Evolutionary conservation across 2,329 filamentous ascomycete genomes (phyloP).

Genomic region (Aciculosporium take): DNA sequence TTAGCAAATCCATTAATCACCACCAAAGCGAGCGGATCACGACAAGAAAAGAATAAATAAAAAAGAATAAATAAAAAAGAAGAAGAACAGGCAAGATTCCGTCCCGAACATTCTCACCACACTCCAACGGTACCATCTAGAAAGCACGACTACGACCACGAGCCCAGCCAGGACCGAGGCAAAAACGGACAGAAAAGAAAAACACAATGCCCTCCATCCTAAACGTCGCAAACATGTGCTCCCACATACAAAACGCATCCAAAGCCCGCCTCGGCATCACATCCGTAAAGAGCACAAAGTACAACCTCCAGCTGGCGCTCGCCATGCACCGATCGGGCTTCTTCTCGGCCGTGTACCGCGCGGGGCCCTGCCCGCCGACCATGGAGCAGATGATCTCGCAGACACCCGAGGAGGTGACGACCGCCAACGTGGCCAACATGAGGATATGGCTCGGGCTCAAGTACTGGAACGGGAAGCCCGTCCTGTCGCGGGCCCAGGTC

Average conservation of each 20-base stretch:
- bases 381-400: conserved; percentile 28
- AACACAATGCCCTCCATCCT: conserved; percentile 38
- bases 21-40: too few species aligned
- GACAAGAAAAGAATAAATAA: too few species aligned
- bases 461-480: conserved; percentile 73
- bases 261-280: conserved; percentile 73
- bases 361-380: conserved; percentile 41
- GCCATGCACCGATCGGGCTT: conserved; percentile 74
- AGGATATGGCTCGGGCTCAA: conserved; percentile 82
- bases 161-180: conserved; percentile 11
- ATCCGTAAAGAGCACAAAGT: conserved; percentile 65
- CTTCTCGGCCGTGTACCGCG: conserved; percentile 63
- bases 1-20: too few species aligned
- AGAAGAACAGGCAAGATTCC: too few species aligned
- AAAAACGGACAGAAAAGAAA: neutral
- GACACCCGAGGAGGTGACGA: conserved; percentile 45
- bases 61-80: too few species aligned
- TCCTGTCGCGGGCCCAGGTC: conserved; percentile 51
- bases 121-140: too few species aligned
- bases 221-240: conserved; percentile 67
- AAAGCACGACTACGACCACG: too few species aligned
- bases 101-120: too few species aligned
- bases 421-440: conserved; percentile 56
- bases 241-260: conserved; percentile 80
- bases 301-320: conserved; percentile 62